phyloP scores from a whole-genome alignment of 768 basidiomycete genomes.

The Cystofilobasidium bisporidii region DNA sequence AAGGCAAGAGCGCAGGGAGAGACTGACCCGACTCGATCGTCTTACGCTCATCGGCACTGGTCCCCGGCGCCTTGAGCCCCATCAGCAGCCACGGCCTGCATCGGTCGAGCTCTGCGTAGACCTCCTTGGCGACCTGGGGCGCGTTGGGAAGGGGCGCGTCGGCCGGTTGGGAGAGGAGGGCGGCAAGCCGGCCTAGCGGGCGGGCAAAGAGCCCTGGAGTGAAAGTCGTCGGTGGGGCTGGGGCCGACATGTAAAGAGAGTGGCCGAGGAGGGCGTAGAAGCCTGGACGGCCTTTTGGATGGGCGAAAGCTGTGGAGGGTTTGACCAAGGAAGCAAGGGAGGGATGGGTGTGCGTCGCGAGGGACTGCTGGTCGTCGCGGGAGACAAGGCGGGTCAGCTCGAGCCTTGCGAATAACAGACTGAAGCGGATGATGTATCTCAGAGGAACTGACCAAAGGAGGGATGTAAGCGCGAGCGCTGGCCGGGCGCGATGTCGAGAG shows the following conservation, averaged over 20 bases:
- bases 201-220: background rate
- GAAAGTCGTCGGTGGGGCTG: background rate
- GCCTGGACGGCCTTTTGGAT: background rate
- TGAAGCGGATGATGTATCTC: no score
- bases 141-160: background rate
- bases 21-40: conserved; percentile 33
- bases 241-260: background rate
- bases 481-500: no score
- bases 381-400: no score
- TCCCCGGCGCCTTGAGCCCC: conserved; percentile 39
- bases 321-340: no score
- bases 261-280: background rate
- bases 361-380: no score
- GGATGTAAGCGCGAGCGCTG: no score
- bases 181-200: background rate
- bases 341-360: no score
- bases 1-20: background rate
- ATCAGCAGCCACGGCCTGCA: conserved; percentile 48
- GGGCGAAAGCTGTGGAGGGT: no score
- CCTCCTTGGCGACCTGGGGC: conserved; percentile 22
- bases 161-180: background rate
- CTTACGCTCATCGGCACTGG: conserved; percentile 30
- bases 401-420: no score
- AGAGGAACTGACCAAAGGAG: no score
- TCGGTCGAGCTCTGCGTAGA: conserved; percentile 34